These are phyloP conservation scores for Talaromyces sp. DNA, from an alignment of 2,329 filamentous ascomycete genomes.

Conservation along the genomic window DNA sequence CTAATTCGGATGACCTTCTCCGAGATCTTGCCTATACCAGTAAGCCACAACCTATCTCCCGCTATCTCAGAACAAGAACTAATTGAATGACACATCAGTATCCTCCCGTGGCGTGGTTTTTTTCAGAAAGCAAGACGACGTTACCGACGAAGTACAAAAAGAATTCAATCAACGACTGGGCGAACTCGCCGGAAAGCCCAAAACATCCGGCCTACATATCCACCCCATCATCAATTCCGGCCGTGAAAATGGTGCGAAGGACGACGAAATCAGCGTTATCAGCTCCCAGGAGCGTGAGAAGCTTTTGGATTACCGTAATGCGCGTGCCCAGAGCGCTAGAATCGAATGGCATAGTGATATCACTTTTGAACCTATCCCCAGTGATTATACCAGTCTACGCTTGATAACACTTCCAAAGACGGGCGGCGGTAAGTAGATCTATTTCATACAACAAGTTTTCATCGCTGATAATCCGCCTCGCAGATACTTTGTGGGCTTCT, in stretches of 20 bases:
- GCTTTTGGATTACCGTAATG: conserved; percentile 50
- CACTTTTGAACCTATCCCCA: conserved; percentile 47
- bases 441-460: background rate
- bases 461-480: background rate
- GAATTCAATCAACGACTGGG: conserved; percentile 42
- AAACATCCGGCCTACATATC: conserved; percentile 44
- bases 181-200: conserved; percentile 47
- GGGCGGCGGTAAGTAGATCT: conserved; percentile 35
- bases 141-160: conserved; percentile 32
- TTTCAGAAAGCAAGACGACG: conserved; percentile 15
- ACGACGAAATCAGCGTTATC: conserved; percentile 51
- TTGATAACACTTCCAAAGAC: conserved; percentile 42
- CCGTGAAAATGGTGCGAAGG: conserved; percentile 45
- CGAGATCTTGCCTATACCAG: conserved; percentile 36
- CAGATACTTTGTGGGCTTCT: conserved; percentile 45
- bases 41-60: conserved; percentile 7
- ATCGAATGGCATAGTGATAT: conserved; percentile 50
- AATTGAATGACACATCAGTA: background rate
- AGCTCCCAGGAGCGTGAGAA: conserved; percentile 38
- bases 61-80: background rate
- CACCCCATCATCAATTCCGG: conserved; percentile 50
- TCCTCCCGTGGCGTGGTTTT: conserved; percentile 44
- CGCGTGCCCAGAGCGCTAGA: conserved; percentile 27
- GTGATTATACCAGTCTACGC: conserved; percentile 48
- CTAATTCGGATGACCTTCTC: conserved; percentile 35